Conservation (phyloP, 441 rosid genomes). For the Francoa sonchifolia region DNA sequence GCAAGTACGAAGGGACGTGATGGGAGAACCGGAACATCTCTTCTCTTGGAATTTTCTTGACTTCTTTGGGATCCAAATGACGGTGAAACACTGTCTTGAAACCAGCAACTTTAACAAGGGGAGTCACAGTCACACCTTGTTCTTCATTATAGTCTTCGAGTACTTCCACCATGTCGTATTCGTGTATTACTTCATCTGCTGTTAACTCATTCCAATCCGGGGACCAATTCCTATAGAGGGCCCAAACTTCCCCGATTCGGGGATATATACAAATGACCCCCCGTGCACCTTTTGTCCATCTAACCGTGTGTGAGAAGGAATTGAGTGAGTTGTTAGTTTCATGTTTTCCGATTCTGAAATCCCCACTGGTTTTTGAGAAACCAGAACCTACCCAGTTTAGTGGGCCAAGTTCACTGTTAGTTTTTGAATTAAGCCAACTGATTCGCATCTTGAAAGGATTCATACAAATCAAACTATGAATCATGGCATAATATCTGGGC, state of each 20-base stretch:
- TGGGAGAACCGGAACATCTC: slow-evolving; percentile 94
- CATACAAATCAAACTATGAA: slow-evolving; percentile 59
- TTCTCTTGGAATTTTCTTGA: slow-evolving; percentile 42
- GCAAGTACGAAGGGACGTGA: slow-evolving; percentile 66
- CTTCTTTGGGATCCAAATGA: slow-evolving; percentile 28
- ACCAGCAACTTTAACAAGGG: slow-evolving; percentile 59
- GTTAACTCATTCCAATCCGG: slow-evolving; percentile 63
- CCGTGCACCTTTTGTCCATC: slow-evolving; percentile 55
- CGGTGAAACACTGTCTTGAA: slow-evolving; percentile 56
- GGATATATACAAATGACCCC: slow-evolving; percentile 68
- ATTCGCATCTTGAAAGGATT: slow-evolving; percentile 72
- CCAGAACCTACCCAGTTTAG: slow-evolving; percentile 78
- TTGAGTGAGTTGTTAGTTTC: slow-evolving; percentile 44
- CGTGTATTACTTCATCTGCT: slow-evolving; percentile 52
- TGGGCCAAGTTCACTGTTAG: slow-evolving; percentile 47
- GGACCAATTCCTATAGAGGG: slow-evolving; percentile 84
- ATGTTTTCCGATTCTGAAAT: slow-evolving; percentile 54
- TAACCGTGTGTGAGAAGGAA: slow-evolving; percentile 71
- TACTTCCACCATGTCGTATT: slow-evolving; percentile 91
- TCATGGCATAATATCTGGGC: slow-evolving; percentile 89
- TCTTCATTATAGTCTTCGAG: slow-evolving; percentile 56
- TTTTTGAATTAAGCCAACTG: slow-evolving; percentile 85
- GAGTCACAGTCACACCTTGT: slow-evolving; percentile 36
- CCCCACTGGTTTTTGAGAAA: slow-evolving; percentile 80
- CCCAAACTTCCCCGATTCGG: slow-evolving; percentile 80